Base-by-base conservation (phyloP, 108 stramenopile species). In the Tribonema minus region DNA sequence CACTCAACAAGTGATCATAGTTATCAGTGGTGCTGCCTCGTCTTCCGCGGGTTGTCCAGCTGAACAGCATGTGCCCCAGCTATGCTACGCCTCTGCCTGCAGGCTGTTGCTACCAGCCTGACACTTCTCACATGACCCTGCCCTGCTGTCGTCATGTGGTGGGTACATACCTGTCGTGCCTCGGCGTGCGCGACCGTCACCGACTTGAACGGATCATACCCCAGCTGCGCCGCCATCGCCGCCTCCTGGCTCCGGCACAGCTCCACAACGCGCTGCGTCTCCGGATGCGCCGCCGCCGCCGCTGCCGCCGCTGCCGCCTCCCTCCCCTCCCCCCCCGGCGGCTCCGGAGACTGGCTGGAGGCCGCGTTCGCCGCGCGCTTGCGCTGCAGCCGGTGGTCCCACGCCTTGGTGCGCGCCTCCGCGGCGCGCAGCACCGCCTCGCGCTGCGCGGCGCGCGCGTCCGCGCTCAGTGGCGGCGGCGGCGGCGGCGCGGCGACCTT, bases 401-500 rank as follows among this genome's bases (percentile, higher is more conserved):
- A 79, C 58, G 68, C 28, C 28, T 68, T 70, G 4, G 61, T 70
- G 36, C 77, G 65, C 0, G 77, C 67, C 25, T 79, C 77, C 39
- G 77, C 77, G 15, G 77, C 77, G 60, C 68, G 68, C 28, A 79
- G 68, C 3, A 58, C 41, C 31, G 77, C 77, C 37, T 79, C 68
- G 25, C 77, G 58, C 29, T 58, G 58, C 32, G 68, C 68, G 7
- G 58, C 68, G 39, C 68, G 59, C 2, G 35, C 77, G 38, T 68
- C 68, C 37, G 35, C 77, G 5, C 64, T 70, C 68, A 79, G 68
- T 26, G 77, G 68, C 5, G 77, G 40, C 31, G 77, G 68, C 68
- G 30, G 37, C 23, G 30, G 37, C 7, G 67, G 15, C 67, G 20
- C 4, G 46, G 46, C 46, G 20, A 54, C 9, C 46, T 54, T 54